Percentiles rank a stretch among this genome's conserved stretches.
phyloP scores from a whole-genome alignment of 2,329 filamentous ascomycete genomes.

The Sporothrix protearum region DNA sequence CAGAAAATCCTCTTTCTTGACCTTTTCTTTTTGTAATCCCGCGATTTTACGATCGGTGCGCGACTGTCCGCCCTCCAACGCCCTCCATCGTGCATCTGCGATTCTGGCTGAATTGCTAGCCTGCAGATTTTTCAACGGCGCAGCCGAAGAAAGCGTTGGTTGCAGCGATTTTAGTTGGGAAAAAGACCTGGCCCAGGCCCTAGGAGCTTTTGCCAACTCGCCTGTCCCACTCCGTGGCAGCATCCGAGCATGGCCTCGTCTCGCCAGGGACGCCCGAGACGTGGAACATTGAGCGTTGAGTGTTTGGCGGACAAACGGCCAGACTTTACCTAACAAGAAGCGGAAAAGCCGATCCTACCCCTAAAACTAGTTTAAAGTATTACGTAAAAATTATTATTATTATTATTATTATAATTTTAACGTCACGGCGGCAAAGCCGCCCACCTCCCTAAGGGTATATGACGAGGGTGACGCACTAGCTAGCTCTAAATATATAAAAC shows the following conservation, averaged over 20 bases:
- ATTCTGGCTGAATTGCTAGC: conserved; percentile 22
- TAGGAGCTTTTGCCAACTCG: neutral
- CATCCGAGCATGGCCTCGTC: no score
- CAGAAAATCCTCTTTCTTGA: neutral
- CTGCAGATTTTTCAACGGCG: conserved; percentile 19
- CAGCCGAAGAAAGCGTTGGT: conserved; percentile 15
- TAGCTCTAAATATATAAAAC: no score
- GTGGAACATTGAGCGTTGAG: neutral
- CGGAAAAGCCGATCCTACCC: neutral
- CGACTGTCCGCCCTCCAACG: neutral
- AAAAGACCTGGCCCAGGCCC: neutral
- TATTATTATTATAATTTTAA: no score
- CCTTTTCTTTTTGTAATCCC: neutral
- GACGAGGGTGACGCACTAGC: no score
- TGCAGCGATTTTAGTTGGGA: conserved; percentile 4
- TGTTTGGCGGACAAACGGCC: neutral
- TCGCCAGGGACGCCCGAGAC: neutral
- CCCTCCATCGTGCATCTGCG: conserved; percentile 2
- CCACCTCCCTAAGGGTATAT: no score
- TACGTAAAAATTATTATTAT: no score
- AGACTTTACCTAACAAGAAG: neutral
- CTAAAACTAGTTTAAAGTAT: no score
- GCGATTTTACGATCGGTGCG: neutral
- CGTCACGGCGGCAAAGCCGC: no score
- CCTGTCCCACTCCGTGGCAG: neutral